Evolutionary conservation across 2,329 filamentous ascomycete genomes (phyloP), one percentile per base, ranked within the genome.

Genomic region (Aureobasidium mangrovei): DNA sequence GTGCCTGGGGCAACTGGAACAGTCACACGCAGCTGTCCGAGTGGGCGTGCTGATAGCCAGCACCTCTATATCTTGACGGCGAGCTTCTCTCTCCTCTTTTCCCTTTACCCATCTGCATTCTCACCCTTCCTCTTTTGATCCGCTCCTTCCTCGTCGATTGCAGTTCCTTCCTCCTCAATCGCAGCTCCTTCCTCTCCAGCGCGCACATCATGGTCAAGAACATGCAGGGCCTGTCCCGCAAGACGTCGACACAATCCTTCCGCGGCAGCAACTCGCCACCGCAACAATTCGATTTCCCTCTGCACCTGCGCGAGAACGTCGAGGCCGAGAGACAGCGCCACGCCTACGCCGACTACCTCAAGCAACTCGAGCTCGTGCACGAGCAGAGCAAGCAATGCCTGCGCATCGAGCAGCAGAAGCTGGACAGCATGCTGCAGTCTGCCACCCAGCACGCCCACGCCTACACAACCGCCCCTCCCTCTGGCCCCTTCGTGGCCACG

Each of bases 261-360:
- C 38, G 39, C 36, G 18, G 8, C 4, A 49, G 48, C 29, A 49
- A 49, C 38, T 55, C 53, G 29, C 38, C 53, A 36, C 43, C 45
- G 36, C 53, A 43, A 9, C 3, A 26, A 8, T 48, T 42, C 36
- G 43, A 54, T 5, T 36, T 48, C 36, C 39, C 49, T 29, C 39
- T 28, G 1, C 40, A 31, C 27, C 12, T 43, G 26, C 35, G 31
- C 12, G 56, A 54, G 18, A 51, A 38, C 1, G 33, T 54, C n/a
- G 56, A 58, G 33, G 31, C 46, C 26, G 56, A 55, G 12, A 6
- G 41, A 28, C 42, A 32, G 40, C 54, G 12, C 24, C 43, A 35
- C 40, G 51, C 28, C 24, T 47, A 42, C 26, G 44, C 33, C 24
- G 51, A 54, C 18, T 47, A 43, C 28, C 41, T 39, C 76, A 74